A percentile compares a stretch with the other conserved stretches of the same genome.
Evolutionary conservation across 306 rosid species (phyloP).

Genomic region (cucumber (Cucumis sativus)): DNA sequence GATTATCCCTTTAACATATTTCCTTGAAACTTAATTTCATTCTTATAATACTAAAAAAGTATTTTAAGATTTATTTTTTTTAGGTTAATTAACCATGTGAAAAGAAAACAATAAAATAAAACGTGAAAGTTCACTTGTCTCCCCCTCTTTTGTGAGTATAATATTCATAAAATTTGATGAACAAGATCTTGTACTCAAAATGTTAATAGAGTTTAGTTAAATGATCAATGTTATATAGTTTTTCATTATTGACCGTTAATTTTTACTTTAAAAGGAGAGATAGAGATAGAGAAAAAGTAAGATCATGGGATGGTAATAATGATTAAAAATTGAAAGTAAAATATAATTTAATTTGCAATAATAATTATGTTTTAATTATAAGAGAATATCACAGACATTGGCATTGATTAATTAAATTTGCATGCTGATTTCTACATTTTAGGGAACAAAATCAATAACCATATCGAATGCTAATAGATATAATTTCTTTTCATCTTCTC

Average conservation of each 20-base stretch:
- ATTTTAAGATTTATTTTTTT: too few species aligned
- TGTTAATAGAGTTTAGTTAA: too few species aligned
- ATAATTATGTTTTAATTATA: background rate
- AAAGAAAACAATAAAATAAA: too few species aligned
- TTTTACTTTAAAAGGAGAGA: background rate
- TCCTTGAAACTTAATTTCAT: too few species aligned
- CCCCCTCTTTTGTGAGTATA: too few species aligned
- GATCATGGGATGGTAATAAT: background rate
- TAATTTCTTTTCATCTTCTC: background rate
- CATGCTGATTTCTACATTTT: conserved; percentile 7
- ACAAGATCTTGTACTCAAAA: too few species aligned
- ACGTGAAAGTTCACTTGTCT: too few species aligned
- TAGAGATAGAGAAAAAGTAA: background rate
- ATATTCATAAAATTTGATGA: too few species aligned
- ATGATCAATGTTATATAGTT: too few species aligned
- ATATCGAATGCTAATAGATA: background rate
- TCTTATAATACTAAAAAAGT: too few species aligned
- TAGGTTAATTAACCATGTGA: too few species aligned
- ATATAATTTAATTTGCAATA: background rate
- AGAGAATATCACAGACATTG: background rate
- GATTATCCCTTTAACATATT: too few species aligned
- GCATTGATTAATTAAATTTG: conserved; percentile 1
- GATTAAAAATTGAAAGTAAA: background rate
- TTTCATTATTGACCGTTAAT: background rate
- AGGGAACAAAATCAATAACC: conserved; percentile 10